Percentiles rank a stretch among this genome's conserved stretches.
phyloP scores from a whole-genome alignment of 2,329 filamentous ascomycete species.

The Stachybotrys chlorohalonatus region DNA sequence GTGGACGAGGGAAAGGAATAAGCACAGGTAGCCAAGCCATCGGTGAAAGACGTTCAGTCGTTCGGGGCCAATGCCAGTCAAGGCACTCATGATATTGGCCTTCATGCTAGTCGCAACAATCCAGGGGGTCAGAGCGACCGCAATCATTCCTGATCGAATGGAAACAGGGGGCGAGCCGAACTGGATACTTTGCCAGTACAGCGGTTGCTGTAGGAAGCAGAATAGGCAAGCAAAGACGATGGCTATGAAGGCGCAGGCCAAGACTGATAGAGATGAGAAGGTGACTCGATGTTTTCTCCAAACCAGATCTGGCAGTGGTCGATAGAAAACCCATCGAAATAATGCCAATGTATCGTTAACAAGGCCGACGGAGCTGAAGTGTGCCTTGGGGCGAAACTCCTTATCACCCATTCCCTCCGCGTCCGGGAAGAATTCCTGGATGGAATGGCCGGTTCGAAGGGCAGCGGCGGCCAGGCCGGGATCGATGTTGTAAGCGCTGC shows the following conservation, averaged over 20 bases:
- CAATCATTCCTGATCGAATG: conserved; percentile 82
- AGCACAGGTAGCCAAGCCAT: conserved; percentile 80
- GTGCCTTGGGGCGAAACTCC: conserved; percentile 55
- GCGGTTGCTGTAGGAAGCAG: conserved; percentile 76
- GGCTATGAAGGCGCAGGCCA: conserved; percentile 58
- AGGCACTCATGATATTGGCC: conserved; percentile 71
- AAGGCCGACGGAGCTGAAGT: conserved; percentile 63
- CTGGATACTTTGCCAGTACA: conserved; percentile 81
- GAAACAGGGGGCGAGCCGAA: conserved; percentile 84
- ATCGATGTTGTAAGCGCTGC: conserved; percentile 40
- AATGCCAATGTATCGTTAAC: conserved; percentile 76
- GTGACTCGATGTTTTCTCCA: conserved; percentile 61
- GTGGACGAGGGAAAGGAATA: conserved; percentile 76
- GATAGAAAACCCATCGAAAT: conserved; percentile 82
- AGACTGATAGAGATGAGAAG: conserved; percentile 71
- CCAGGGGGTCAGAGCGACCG: conserved; percentile 87
- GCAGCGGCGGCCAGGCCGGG: conserved; percentile 35
- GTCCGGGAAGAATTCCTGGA: conserved; percentile 68
- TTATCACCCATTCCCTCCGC: conserved; percentile 47
- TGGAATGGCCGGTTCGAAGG: conserved; percentile 40
- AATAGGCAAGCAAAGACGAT: conserved; percentile 69
- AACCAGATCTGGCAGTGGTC: conserved; percentile 67
- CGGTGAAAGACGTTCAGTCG: conserved; percentile 87
- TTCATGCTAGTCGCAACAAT: conserved; percentile 86
- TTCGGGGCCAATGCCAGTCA: conserved; percentile 89